These are phyloP conservation scores for Mycena chlorophos DNA, from an alignment of 768 basidiomycete species.

Conservation along the genomic window DNA sequence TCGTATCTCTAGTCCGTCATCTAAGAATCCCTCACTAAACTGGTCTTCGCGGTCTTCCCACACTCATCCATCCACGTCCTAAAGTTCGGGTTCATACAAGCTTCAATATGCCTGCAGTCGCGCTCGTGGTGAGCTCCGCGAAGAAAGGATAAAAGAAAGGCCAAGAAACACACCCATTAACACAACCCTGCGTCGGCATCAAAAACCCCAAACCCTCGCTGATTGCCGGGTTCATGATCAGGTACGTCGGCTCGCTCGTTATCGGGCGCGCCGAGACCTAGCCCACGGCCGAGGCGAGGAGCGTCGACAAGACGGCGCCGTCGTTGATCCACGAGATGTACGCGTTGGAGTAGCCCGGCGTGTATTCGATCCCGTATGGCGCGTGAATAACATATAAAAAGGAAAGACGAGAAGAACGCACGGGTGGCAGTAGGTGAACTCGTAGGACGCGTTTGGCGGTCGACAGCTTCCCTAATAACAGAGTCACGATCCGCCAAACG, in stretches of 20 bases:
- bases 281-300: conserved; percentile 49
- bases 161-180: conserved; percentile 53
- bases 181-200: conserved; percentile 77
- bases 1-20: no score
- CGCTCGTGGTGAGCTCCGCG: conserved; percentile 7
- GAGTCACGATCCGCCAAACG: neutral
- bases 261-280: conserved; percentile 59
- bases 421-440: conserved; percentile 23
- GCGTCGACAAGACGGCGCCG: conserved; percentile 54
- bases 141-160: conserved; percentile 3
- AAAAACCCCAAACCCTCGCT: conserved; percentile 68
- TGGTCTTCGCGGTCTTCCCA: conserved; percentile 55
- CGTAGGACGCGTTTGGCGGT: conserved; percentile 62
- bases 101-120: conserved; percentile 51
- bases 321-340: conserved; percentile 76
- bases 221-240: conserved; percentile 72
- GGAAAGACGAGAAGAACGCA: conserved; percentile 21
- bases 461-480: conserved; percentile 44
- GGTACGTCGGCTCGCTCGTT: conserved; percentile 74
- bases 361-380: conserved; percentile 58
- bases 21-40: conserved; percentile 17
- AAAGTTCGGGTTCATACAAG: conserved; percentile 60
- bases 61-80: conserved; percentile 43
- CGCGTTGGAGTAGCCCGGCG: conserved; percentile 43
- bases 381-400: conserved; percentile 41